Base-by-base conservation (phyloP, 2,329 filamentous ascomycete genomes). In the Salinomyces thailandicus region DNA sequence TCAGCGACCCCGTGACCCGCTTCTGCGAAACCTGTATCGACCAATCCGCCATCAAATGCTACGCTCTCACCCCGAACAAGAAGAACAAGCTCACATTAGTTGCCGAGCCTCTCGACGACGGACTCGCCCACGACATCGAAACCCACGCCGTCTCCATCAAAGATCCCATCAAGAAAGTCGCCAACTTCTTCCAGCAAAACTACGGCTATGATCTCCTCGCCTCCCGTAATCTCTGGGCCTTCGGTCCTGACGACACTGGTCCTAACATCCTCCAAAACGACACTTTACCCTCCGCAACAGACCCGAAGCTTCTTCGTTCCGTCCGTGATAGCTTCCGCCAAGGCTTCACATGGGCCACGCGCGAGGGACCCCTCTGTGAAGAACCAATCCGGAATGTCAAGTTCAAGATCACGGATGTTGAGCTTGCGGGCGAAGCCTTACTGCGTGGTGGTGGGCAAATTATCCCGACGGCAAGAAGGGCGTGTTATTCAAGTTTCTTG, bases 51-150 rank as follows among this genome's bases (percentile, higher is more conserved):
- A 95, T 93, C 41, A 95, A 95, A 64, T 98, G 91, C 65, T 98
- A 95, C 59, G 89, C 91, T 15, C 78, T 94, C 50, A 96, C 91
- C 2, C 91, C 91, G 2, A 98, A 98, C 67, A 98, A 98, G 67
- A 95, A 95, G 69, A 98, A 98, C 68, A 94, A 93, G 61, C 82
- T 98, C 53, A 96, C 91, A 22, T 95, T 98, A 85, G 83, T 96
- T 39, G 91, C 91, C 3, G 91, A 98, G 60, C 89, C 91, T 20
- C 68, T 98, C 11, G 91, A 98, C 49, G 83, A 93, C 51, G 91
- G 91, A 12, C 93, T 98, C 44, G 85, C 89, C 4, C 79, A 84
- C 52, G 91, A 98, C 52, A 96, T 98, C 45, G 91, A 98, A 64
- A 78, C 75, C 32, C 87, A 89, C 17, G 80, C 75, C 37, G 87